Evolutionary conservation across 2,329 filamentous ascomycete genomes (phyloP).

Genomic region (Cladosporium sphaerospermum): DNA sequence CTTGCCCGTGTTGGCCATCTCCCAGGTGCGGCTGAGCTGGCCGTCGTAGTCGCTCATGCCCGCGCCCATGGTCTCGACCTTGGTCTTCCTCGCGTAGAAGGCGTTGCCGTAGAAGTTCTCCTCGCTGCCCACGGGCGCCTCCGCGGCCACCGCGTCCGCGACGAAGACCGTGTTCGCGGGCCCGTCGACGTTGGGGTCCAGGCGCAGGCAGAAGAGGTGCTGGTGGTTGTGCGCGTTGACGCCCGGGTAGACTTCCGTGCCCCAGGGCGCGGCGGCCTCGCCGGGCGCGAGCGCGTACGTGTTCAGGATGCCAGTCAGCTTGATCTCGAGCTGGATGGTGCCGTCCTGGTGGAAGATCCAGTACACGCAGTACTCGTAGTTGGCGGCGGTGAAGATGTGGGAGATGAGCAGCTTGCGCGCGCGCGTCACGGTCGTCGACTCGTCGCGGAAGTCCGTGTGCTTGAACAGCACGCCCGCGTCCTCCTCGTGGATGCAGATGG

Average conservation of each 20-base stretch:
- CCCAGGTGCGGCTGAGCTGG: slow-evolving; percentile 75
- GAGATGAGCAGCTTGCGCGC: slow-evolving; percentile 80
- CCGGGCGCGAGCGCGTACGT: slow-evolving; percentile 76
- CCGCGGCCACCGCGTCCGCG: slow-evolving; percentile 65
- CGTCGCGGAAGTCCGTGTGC: slow-evolving; percentile 79
- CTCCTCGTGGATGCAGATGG: slow-evolving; percentile 92
- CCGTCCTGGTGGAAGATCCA: slow-evolving; percentile 93
- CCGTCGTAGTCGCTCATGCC: slow-evolving; percentile 76
- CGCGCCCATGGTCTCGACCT: slow-evolving; percentile 63
- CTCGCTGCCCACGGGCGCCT: slow-evolving; percentile 68
- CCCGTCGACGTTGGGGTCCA: slow-evolving; percentile 83
- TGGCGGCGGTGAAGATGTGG: slow-evolving; percentile 90
- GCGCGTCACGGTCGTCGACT: slow-evolving; percentile 78
- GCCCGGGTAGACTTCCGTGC: slow-evolving; percentile 82
- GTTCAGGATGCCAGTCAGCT: slow-evolving; percentile 87
- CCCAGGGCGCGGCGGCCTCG: slow-evolving; percentile 81
- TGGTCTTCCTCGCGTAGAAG: slow-evolving; percentile 79
- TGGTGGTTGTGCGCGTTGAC: slow-evolving; percentile 96
- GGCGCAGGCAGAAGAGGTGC: slow-evolving; percentile 84
- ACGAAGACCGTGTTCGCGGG: slow-evolving; percentile 79
- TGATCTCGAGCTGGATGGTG: slow-evolving; percentile 82
- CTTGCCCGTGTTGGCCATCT: slow-evolving; percentile 75
- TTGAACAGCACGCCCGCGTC: slow-evolving; percentile 90
- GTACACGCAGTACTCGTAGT: slow-evolving; percentile 84
- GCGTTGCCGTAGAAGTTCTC: slow-evolving; percentile 89